Conservation (phyloP, 768 basidiomycete genomes). For the Mycena leptocephala region DNA sequence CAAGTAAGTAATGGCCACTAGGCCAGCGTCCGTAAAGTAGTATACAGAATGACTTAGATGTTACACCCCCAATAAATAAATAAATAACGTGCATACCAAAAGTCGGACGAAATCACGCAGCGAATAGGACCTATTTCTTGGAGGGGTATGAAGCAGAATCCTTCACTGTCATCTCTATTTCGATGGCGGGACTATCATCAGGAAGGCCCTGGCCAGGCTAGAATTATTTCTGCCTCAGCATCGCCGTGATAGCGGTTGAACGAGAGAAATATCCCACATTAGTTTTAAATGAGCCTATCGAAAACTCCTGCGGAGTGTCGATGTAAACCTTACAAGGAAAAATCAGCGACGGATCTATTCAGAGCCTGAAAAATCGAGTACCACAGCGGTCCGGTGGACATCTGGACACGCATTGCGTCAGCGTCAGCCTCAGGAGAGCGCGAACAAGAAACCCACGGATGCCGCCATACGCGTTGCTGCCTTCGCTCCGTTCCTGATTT, state of each 20-base stretch:
- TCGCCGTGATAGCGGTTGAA: conserved; percentile 2
- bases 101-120: background rate
- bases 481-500: too few species aligned
- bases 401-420: too few species aligned
- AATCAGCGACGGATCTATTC: conserved; percentile 8
- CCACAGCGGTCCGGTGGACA: background rate
- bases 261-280: too few species aligned
- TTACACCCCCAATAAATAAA: background rate
- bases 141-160: background rate
- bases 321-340: conserved; percentile 1
- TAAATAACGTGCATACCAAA: background rate
- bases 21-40: too few species aligned
- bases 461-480: too few species aligned
- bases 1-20: too few species aligned
- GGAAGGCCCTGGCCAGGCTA: conserved; percentile 6
- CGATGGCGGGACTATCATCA: too few species aligned
- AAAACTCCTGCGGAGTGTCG: background rate
- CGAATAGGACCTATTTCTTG: background rate
- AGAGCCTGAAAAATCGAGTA: conserved; percentile 7
- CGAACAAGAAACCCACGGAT: too few species aligned
- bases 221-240: background rate
- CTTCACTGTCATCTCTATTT: conserved; percentile 7
- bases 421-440: too few species aligned
- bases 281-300: background rate
- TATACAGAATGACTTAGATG: background rate